Evolutionary conservation across 768 basidiomycete genomes (phyloP), one percentile per base, ranked within the genome.

Genomic region (Heimioporus sp.): DNA sequence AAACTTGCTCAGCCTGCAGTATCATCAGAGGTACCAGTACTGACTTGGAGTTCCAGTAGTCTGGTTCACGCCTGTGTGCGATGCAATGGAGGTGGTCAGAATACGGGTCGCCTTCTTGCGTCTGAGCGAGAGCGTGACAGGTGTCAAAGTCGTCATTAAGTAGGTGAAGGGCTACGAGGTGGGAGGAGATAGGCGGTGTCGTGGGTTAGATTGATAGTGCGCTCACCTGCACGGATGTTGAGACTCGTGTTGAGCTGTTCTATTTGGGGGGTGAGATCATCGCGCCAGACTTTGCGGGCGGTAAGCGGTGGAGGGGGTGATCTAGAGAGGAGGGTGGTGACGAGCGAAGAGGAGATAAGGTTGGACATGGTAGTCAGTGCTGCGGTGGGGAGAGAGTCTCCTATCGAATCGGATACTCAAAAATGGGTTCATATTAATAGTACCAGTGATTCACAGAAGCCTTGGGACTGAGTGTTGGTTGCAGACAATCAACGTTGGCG

Each of bases 21-120:
- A 7, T 6, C 24, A 7, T 28, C 24, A 28, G 24, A 28, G 2
- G 24, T 28, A 28, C 24, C 24, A 7, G 7, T 28, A 28, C 24
- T 28, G 24, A 28, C 24, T 28, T 28, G 24, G 24, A 28, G 24
- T 28, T 28, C 24, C 24, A 28, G 24, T 28, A 28, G 28, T 66
- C 58, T 19, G 64, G 62, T 38, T 64, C 64, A 17, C 65, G 55
- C 44, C 58, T 57, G 40, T 65, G 61, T 21, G 53, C 55, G 31
- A 64, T 61, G 20, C 56, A 52, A 30, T 66, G 54, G 32, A 61
- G 35, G 41, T 64, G 62, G 32, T 65, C 58, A 34, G 55, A 31
- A 44, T 64, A 65, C 5, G 53, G 52, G 34, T 61, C 39, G 5
- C 64, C 61, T 35, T 60, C 60, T 10, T 46, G 58, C 19, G 20